phyloP scores from a whole-genome alignment of 768 basidiomycete genomes.

The Mycena crocata region DNA sequence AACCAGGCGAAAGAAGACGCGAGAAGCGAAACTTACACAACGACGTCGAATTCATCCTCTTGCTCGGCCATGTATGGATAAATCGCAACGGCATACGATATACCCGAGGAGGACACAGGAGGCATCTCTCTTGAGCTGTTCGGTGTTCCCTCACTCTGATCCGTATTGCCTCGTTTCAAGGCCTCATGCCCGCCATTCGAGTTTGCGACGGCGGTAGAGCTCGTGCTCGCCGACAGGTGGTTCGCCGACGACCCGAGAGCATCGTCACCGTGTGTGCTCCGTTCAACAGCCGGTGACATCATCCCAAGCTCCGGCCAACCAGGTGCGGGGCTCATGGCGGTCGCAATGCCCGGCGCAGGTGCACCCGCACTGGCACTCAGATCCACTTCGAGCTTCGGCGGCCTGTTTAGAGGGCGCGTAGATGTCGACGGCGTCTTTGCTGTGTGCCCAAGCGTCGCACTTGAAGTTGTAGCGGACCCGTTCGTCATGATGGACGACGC shows the following conservation, averaged over 20 bases:
- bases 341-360: slow-evolving; percentile 57
- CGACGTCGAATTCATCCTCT: slow-evolving; percentile 98
- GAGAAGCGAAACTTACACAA: slow-evolving; percentile 73
- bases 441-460: slow-evolving; percentile 57
- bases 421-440: slow-evolving; percentile 51
- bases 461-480: slow-evolving; percentile 50
- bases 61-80: slow-evolving; percentile 99
- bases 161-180: slow-evolving; percentile 28
- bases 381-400: slow-evolving; percentile 79
- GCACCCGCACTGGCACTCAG: slow-evolving; percentile 54
- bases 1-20: slow-evolving; percentile 16
- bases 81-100: slow-evolving; percentile 97
- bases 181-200: slow-evolving; percentile 42
- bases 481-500: slow-evolving; percentile 68
- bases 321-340: slow-evolving; percentile 72
- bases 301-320: slow-evolving; percentile 80
- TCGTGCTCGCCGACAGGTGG: slow-evolving; percentile 51
- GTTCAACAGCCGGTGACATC: slow-evolving; percentile 66
- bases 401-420: slow-evolving; percentile 61
- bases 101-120: slow-evolving; percentile 56
- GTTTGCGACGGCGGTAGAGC: slow-evolving; percentile 41
- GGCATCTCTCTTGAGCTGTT: slow-evolving; percentile 55
- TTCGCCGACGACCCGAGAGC: slow-evolving; percentile 47
- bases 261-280: slow-evolving; percentile 52
- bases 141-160: slow-evolving; percentile 31